Evolutionary conservation across 805 yeast species (phyloP), one percentile per base, ranked within the genome.

Genomic region (Metschnikowia anglica): DNA sequence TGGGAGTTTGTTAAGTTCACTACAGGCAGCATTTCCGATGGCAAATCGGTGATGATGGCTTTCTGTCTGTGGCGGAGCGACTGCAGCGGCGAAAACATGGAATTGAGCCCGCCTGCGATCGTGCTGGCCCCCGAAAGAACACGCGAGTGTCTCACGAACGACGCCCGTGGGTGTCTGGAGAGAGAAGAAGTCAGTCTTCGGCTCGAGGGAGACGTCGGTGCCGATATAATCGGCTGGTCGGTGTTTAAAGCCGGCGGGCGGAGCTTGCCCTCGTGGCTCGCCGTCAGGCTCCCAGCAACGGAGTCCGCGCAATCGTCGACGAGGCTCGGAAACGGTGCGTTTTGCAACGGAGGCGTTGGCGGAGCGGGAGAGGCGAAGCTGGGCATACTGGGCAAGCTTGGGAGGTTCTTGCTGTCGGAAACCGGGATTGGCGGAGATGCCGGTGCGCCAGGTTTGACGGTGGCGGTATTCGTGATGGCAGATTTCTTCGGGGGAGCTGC

Each of bases 1-100:
- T 88, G 95, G 15, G 89, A 81, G 34, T 77, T 76, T 42, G 85
- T 69, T 50, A 88, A 70, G 16, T 87, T 81, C 28, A 87, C 76
- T 9, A 85, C 74, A 0, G 96, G 95, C 12, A 79, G 63, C 57
- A 88, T 69, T 56, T 86, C 91, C 12, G 78, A 77, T 0, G 89
- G 85, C 26, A 68, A 55, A 23, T 53, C 55, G 20, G 60, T 61
- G 39, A 54, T 54, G 37, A 60, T 51, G 23, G 40, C 20, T 12
- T 42, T 46, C 35, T 40, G 52, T 12, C 52, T 52, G 39, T 43
- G 37, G 38, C 47, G 52, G 25, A 50, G 47, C 37, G 49, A 17
- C 41, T 46, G 53, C 53, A 43, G 53, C 36, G 54, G 53, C 38
- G 40, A 33, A 27, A 47, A 38, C 44, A 43, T 42, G 23, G 32